Percentiles rank a stretch among this genome's conserved stretches.
phyloP scores from a whole-genome alignment of 148 eudicot genomes.

The Nyssa sinensis region DNA sequence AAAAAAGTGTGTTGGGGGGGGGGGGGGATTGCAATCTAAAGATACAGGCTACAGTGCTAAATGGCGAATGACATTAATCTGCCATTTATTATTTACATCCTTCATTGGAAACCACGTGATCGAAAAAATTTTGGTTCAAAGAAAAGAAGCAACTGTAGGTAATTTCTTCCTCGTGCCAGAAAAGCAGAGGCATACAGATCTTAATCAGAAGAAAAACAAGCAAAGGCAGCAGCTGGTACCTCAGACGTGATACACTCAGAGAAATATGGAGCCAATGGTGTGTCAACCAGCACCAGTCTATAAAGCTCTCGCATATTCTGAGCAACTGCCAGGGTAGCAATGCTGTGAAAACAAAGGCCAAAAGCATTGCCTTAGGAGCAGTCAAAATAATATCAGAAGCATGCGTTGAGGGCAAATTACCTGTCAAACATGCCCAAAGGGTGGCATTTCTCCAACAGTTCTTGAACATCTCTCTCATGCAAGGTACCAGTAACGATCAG shows the following conservation, averaged over 20 bases:
- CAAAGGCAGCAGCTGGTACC: slow-evolving; percentile 39
- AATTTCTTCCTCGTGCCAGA: neutral
- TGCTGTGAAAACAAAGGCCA: slow-evolving; percentile 43
- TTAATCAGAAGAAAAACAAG: no score
- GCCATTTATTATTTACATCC: neutral
- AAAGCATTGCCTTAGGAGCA: slow-evolving; percentile 5
- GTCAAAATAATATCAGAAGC: slow-evolving; percentile 16
- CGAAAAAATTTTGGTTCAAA: neutral
- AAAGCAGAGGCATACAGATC: neutral
- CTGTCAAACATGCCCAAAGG: slow-evolving; percentile 99
- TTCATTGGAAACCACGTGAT: neutral
- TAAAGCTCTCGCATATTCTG: slow-evolving; percentile 97
- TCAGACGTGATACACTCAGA: slow-evolving; percentile 95
- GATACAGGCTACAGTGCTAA: no score
- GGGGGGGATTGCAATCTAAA: no score
- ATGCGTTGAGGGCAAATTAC: slow-evolving; percentile 29
- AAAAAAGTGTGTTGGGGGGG: no score
- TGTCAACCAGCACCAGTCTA: slow-evolving; percentile 95
- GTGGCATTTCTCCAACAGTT: slow-evolving; percentile 91
- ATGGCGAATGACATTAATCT: no score
- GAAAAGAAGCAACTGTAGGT: neutral
- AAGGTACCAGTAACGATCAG: slow-evolving; percentile 95
- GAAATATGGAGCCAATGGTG: slow-evolving; percentile 97
- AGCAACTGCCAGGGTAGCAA: slow-evolving; percentile 94
- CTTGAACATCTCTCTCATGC: slow-evolving; percentile 99